Evolutionary conservation across 1,284 basidiomycete genomes (phyloP), one percentile per base, ranked within the genome.

Genomic region (Phellopilus nigrolimitatus): DNA sequence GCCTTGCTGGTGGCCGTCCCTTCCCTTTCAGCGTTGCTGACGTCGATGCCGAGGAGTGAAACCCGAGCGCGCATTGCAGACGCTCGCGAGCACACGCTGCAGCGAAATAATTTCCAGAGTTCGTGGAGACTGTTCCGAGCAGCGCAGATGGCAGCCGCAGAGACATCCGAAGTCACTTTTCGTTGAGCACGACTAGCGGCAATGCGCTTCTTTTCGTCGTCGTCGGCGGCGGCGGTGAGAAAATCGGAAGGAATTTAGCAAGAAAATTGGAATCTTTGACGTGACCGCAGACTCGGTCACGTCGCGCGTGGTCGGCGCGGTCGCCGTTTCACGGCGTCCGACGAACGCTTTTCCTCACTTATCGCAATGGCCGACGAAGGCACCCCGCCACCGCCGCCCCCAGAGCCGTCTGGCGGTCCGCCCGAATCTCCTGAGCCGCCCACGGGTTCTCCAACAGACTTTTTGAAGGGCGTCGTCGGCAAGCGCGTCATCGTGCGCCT

Each of bases 401-500:
- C 61, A 10, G 66, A 66, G 34, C 63, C 67, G 3, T 66, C 66
- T 15, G 71, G 77, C 0, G 75, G 80, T 4, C 74, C 79, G 0
- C 79, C 77, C 0, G 73, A 74, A 2, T 70, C 73, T 4, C 71
- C 71, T 0, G 65, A 73, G 19, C 67, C 74, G 0, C 48, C 62
- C 1, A 69, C 75, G 6, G 91, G 91, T 5, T 92, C 91, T 0
- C 92, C 91, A 0, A 91, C 90, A 0, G 90, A 93, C 60, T 95
- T 95, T 59, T 66, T 95, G 55, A 94, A 94, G 69, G 89, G 86
- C 46, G 94, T 98, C 24, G 95, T 98, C 22, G 95, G 95, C 27
- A 97, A 97, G 69, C 80, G 80, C 49, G 95, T 98, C 52, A 88
- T 95, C 57, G 97, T 98, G 37, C 79, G 95, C 51, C 76, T 99